Evolutionary conservation across 164 flowering plant genomes (phyloP).

Genomic region (Dillenia suffruticosa): DNA sequence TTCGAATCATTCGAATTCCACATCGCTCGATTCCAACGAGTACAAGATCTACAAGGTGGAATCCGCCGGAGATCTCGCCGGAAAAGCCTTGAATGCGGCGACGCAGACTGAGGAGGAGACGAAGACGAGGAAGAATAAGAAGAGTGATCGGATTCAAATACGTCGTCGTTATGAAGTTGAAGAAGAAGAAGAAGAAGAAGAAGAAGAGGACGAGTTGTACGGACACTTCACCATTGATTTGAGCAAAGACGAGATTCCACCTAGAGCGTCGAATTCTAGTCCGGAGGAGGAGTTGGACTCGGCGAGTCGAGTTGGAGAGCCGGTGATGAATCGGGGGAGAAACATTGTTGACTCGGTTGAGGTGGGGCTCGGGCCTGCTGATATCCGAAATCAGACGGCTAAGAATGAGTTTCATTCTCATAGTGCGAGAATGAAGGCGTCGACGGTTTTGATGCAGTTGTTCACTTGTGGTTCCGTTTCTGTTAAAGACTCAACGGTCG

Average conservation of each 20-base stretch:
- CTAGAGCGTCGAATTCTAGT: slow-evolving; percentile 15
- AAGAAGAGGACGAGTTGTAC: not conserved
- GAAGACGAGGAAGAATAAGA: not conserved
- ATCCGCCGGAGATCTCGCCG: slow-evolving; percentile 8
- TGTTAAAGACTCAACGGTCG: not conserved
- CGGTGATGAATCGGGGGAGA: not conserved
- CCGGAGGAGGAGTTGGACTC: slow-evolving; percentile 8
- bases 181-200: not conserved
- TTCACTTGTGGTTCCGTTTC: slow-evolving; percentile 28
- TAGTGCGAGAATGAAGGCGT: slow-evolving; percentile 30
- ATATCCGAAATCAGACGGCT: slow-evolving; percentile 19
- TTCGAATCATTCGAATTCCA: slow-evolving; percentile 13
- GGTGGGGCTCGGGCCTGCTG: not conserved
- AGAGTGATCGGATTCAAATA: not conserved
- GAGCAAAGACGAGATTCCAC: slow-evolving; percentile 18
- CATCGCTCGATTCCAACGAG: slow-evolving; percentile 9
- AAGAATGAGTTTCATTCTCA: slow-evolving; percentile 4
- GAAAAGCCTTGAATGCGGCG: slow-evolving; percentile 11
- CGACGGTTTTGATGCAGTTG: slow-evolving; percentile 32
- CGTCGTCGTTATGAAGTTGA: not conserved
- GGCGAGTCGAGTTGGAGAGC: not conserved
- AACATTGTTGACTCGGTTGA: not conserved
- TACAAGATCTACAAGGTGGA: slow-evolving; percentile 23
- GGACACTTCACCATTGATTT: slow-evolving; percentile 7
- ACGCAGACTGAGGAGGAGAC: slow-evolving; percentile 29